Base-by-base conservation (phyloP, 2,329 filamentous ascomycete genomes). In the Ceratocystiopsis brevicomis region DNA sequence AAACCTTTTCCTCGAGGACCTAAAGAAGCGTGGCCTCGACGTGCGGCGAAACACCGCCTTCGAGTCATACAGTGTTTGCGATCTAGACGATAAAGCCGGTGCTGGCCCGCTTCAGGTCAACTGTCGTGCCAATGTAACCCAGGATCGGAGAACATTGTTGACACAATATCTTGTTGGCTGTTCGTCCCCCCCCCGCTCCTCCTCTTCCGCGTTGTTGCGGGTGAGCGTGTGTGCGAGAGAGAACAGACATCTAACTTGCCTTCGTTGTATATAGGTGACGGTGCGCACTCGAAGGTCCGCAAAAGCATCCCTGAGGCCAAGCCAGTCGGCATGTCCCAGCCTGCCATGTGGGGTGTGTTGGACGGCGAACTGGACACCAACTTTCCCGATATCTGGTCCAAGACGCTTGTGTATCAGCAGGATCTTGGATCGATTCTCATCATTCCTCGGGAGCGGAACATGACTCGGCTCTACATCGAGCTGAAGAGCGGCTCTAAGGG, bases 321-420 rank as follows among this genome's bases (percentile, higher is more conserved):
- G 8, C 34, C 47, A 3, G 14, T 38, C 5, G 44, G 39, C 30
- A 41, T 40, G 37, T 36, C 44, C 17, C 43, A 45, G 21, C 30
- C 32, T 3, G 64, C 66, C 16, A 63, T 71, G 36, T 84, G 79
- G 79, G 79, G 77, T 43, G 78, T 84, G 1, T 60, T 83, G 4
- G 79, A 84, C 54, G 78, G 78, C 49, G 71, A 74, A 54, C 59
- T 83, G 10, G 72, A 78, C 32, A 82, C 78, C 5, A 68, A 82
- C 54, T 84, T 84, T 50, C 78, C 79, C 1, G 78, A 83, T 52
- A 70, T 83, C 40, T 82, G 78, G 77, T 79, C 73, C 56, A 83
- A 83, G 59, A 76, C 77, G 0, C 68, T 80, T 0, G 67, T 82
- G 8, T 76, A 76, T 48, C 77, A 73, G 0, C 71, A 81, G 47